Percentiles rank a stretch among this genome's conserved stretches.
phyloP scores from a whole-genome alignment of 371 early-diverging fungal genomes.

The Mortierella sp. region DNA sequence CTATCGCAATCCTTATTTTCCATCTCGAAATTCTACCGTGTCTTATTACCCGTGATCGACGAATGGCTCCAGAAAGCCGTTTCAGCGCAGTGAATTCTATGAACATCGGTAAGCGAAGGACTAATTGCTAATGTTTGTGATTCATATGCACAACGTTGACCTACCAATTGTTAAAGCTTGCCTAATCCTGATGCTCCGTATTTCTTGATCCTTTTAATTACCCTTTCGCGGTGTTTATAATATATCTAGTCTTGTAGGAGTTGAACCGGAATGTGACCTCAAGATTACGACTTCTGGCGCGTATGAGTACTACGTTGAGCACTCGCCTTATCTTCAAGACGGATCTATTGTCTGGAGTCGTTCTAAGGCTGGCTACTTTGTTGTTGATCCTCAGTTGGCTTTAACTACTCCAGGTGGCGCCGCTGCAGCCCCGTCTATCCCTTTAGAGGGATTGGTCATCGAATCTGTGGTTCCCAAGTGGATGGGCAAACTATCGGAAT shows the following conservation, averaged over 20 bases:
- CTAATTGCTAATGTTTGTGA: not conserved
- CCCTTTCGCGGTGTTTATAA: not conserved
- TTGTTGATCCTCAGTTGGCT: slow-evolving; percentile 88
- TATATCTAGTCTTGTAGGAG: slow-evolving; percentile 26
- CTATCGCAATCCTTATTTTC: not conserved
- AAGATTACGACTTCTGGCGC: slow-evolving; percentile 78
- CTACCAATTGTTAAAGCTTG: too few species aligned
- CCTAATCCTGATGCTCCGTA: slow-evolving; percentile 33
- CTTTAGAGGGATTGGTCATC: slow-evolving; percentile 88
- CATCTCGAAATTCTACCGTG: too few species aligned
- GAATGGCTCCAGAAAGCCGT: slow-evolving; percentile 25
- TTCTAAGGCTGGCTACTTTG: slow-evolving; percentile 72
- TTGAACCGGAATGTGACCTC: slow-evolving; percentile 81
- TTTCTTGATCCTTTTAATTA: slow-evolving; percentile 36
- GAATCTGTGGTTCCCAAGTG: slow-evolving; percentile 95
- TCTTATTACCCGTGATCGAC: not conserved
- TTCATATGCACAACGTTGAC: too few species aligned
- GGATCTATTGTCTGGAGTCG: slow-evolving; percentile 24
- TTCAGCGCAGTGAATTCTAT: slow-evolving; percentile 42
- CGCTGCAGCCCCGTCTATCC: slow-evolving; percentile 37
- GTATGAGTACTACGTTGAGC: slow-evolving; percentile 89
- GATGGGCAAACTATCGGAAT: slow-evolving; percentile 87
- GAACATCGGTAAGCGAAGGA: slow-evolving; percentile 34
- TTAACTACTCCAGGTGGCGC: slow-evolving; percentile 44
- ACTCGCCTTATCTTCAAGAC: slow-evolving; percentile 57